Base-by-base conservation (phyloP, 176 grass and related monocot species). In the Neostapfia colusana region DNA sequence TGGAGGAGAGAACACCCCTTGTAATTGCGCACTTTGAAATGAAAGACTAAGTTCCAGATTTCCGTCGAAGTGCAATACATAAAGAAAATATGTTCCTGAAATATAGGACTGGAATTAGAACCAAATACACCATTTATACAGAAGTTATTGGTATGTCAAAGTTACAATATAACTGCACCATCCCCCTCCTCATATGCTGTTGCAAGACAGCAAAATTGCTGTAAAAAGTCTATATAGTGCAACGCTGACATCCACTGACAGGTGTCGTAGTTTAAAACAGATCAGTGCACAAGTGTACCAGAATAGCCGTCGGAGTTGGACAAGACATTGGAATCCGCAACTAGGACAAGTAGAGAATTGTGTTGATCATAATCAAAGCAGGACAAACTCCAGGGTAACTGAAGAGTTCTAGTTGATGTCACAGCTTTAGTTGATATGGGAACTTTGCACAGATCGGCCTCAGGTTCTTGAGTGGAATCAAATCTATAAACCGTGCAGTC, bases 281-380 rank as follows among this genome's bases (percentile, higher is more conserved):
- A 75, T 82, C 83, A 48, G 10, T 18, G n/a, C 31, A 68, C 71
- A 46, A 54, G 67, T 77, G 59, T 93, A 98, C 89, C 95, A 55
- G 84, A 86, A 85, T 66, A 74, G 41, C 85, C 77, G 48, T 75
- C 63, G 72, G 84, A 93, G 59, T 55, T 80, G 35, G 51, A 75
- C 20, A 76, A 71, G 55, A 73, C 67, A 84, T 49, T 73, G 28
- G 89, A 90, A 79, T 90, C 73, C 20, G 82, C 91, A 86, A 90
- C 73, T 83, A 98, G 57, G 76, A 83, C 84, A 34, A 89, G 45
- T 57, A 92, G 85, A 66, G 91, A 88, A 70, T 73, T 76, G 79
- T 50, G 51, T 41, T 78, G 84, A 86, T 93, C 77, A 69, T 86
- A 98, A 84, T 93, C 91, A 63, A 93, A n/a, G 55, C 95, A 93